Evolutionary conservation across 331 rosid genomes (phyloP).

Genomic region (Quercus tomentella): DNA sequence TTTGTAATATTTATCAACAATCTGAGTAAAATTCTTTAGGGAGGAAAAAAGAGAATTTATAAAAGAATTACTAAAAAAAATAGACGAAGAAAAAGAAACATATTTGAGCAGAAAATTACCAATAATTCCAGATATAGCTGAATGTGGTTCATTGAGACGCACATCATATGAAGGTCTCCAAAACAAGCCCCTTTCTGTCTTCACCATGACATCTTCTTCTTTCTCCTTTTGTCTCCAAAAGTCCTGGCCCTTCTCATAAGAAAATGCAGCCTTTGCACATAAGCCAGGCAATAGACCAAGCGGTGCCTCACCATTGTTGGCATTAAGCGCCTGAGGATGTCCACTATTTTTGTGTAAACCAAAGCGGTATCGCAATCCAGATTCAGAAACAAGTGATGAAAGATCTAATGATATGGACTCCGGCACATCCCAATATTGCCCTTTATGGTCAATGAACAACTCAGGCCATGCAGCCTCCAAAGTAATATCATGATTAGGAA

Average conservation of each 20-base stretch:
- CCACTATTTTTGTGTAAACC: conserved; percentile 63
- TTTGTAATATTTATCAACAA: background rate
- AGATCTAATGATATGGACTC: conserved; percentile 70
- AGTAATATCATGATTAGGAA: conserved; percentile 65
- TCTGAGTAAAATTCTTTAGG: background rate
- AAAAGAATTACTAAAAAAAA: too few relatives aligned
- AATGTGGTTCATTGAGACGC: conserved; percentile 64
- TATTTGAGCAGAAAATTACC: conserved; percentile 43
- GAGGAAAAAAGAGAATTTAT: background rate
- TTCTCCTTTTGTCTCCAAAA: conserved; percentile 53
- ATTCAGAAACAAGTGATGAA: conserved; percentile 49
- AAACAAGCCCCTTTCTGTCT: conserved; percentile 14
- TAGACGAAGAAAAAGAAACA: background rate
- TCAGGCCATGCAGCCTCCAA: conserved; percentile 95
- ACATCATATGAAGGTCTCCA: conserved; percentile 56
- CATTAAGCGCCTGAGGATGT: conserved; percentile 48
- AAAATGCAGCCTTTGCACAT: conserved; percentile 76
- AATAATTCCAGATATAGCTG: conserved; percentile 68
- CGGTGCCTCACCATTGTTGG: conserved; percentile 40
- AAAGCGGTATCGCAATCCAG: conserved; percentile 67
- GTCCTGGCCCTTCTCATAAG: conserved; percentile 59
- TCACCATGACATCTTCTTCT: conserved; percentile 18
- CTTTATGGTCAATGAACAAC: conserved; percentile 71
- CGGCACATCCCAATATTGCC: conserved; percentile 87
- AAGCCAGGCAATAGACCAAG: conserved; percentile 60